These are phyloP conservation scores for Annulohypoxylon maeteangense DNA, from an alignment of 495 filamentous ascomycete species.

Conservation along the genomic window DNA sequence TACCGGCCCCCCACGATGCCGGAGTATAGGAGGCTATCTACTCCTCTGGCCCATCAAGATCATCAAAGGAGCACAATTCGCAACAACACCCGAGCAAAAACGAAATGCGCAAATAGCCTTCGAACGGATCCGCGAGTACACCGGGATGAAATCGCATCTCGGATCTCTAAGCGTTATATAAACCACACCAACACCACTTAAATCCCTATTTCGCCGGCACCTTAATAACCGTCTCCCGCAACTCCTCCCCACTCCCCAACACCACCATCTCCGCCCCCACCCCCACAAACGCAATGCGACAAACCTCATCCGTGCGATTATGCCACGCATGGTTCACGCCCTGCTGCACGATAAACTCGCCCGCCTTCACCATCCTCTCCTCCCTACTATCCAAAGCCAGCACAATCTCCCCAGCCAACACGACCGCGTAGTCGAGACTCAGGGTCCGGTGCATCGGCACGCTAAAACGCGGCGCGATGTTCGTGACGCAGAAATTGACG, in stretches of 20 bases:
- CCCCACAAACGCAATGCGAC: slow-evolving; percentile 47
- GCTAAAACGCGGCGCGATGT: slow-evolving; percentile 36
- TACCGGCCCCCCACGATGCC: slow-evolving; percentile 24
- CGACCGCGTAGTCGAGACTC: slow-evolving; percentile 50
- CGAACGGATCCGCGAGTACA: slow-evolving; percentile 48
- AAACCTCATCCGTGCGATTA: slow-evolving; percentile 46
- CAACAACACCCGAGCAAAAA: slow-evolving; percentile 38
- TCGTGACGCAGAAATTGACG: slow-evolving; percentile 42
- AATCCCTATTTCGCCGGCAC: not conserved
- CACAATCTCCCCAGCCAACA: slow-evolving; percentile 51
- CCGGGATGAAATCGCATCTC: slow-evolving; percentile 47
- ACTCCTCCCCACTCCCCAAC: slow-evolving; percentile 42
- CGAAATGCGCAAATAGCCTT: slow-evolving; percentile 31
- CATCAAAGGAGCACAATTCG: slow-evolving; percentile 30
- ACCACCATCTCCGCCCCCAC: slow-evolving; percentile 45
- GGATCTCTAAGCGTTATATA: slow-evolving; percentile 40
- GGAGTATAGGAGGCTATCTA: slow-evolving; percentile 42
- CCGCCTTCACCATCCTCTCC: slow-evolving; percentile 46
- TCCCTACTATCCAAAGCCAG: slow-evolving; percentile 50
- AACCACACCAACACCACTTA: no score
- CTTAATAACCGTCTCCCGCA: slow-evolving; percentile 42
- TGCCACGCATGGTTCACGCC: slow-evolving; percentile 52
- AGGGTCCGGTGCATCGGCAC: slow-evolving; percentile 52
- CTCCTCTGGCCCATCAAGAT: slow-evolving; percentile 48
- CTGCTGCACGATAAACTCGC: slow-evolving; percentile 51